phyloP scores from a whole-genome alignment of 768 basidiomycete species.

The Tremella mesenterica region DNA sequence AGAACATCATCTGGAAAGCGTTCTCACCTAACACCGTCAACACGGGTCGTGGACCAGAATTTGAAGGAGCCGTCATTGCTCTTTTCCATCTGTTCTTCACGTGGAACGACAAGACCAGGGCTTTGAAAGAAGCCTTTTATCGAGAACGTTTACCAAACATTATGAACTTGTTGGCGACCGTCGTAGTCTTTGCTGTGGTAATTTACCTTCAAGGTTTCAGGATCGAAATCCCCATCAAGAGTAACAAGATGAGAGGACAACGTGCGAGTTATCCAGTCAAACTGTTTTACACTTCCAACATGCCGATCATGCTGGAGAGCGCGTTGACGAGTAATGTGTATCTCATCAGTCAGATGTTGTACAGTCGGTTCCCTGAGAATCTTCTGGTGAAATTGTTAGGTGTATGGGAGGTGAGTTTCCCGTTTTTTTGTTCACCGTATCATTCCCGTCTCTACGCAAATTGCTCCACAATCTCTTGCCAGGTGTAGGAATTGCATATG shows the following conservation, averaged over 20 bases:
- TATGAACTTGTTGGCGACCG: slow-evolving; percentile 92
- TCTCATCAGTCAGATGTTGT: slow-evolving; percentile 93
- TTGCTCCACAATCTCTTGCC: slow-evolving; percentile 1
- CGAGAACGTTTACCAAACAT: slow-evolving; percentile 91
- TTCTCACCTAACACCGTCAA: slow-evolving; percentile 97
- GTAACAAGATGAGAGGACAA: slow-evolving; percentile 91
- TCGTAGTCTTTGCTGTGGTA: slow-evolving; percentile 82
- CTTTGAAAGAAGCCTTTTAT: slow-evolving; percentile 96
- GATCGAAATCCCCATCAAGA: slow-evolving; percentile 96
- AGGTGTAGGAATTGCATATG: too few species aligned
- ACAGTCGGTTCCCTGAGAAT: slow-evolving; percentile 80
- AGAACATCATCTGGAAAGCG: slow-evolving; percentile 98
- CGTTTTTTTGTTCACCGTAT: neutral
- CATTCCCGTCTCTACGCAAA: neutral
- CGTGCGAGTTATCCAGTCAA: slow-evolving; percentile 93
- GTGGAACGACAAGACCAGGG: slow-evolving; percentile 96
- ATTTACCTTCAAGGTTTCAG: slow-evolving; percentile 99
- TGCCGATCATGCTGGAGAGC: slow-evolving; percentile 98
- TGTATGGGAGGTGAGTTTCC: slow-evolving; percentile 84
- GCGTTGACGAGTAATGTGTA: slow-evolving; percentile 90
- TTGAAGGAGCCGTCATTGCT: slow-evolving; percentile 91
- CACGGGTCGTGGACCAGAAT: slow-evolving; percentile 95
- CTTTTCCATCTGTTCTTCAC: slow-evolving; percentile 97
- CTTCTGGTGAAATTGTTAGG: slow-evolving; percentile 81
- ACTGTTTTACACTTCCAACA: slow-evolving; percentile 97